Evolutionary conservation across 2,329 filamentous ascomycete species (phyloP).

Genomic region (Madurella fahalii): DNA sequence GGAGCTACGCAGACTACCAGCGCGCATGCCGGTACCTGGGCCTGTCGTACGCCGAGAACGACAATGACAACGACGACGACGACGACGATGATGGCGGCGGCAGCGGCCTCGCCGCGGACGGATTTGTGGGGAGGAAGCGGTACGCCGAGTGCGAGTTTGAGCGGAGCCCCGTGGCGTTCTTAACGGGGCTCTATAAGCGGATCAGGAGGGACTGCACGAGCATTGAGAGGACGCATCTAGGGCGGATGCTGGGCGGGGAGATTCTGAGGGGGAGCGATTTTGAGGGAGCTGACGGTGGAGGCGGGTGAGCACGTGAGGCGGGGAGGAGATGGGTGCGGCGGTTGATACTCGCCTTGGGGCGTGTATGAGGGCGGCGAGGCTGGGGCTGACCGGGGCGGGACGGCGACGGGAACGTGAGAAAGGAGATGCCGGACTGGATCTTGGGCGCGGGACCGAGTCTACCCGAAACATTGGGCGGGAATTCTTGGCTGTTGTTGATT

Average conservation of each 20-base stretch:
- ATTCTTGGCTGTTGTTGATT: no score
- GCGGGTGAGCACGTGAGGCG: no score
- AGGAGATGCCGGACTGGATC: background rate
- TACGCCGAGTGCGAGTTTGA: slow-evolving; percentile 26
- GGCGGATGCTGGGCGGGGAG: slow-evolving; percentile 19
- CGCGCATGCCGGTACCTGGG: slow-evolving; percentile 50
- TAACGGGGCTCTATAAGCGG: slow-evolving; percentile 34
- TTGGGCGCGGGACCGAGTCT: no score
- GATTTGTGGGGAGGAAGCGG: slow-evolving; percentile 32
- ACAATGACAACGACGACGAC: slow-evolving; percentile 19
- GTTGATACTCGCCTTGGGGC: no score
- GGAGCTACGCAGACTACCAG: slow-evolving; percentile 50
- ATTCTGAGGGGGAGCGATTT: slow-evolving; percentile 21
- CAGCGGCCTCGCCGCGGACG: slow-evolving; percentile 25
- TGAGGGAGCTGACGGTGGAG: background rate
- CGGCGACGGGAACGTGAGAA: background rate
- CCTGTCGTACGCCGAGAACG: slow-evolving; percentile 33
- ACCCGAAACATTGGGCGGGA: no score
- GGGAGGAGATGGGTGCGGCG: background rate
- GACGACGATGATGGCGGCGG: slow-evolving; percentile 1
- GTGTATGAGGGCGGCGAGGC: no score
- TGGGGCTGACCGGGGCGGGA: no score
- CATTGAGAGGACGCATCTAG: slow-evolving; percentile 21
- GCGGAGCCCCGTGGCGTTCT: slow-evolving; percentile 36
- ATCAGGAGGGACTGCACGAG: slow-evolving; percentile 25